A percentile compares a stretch with the other conserved stretches of the same genome.
phyloP scores from a whole-genome alignment of 805 yeast genomes.

The Candida methanosorbosa region DNA sequence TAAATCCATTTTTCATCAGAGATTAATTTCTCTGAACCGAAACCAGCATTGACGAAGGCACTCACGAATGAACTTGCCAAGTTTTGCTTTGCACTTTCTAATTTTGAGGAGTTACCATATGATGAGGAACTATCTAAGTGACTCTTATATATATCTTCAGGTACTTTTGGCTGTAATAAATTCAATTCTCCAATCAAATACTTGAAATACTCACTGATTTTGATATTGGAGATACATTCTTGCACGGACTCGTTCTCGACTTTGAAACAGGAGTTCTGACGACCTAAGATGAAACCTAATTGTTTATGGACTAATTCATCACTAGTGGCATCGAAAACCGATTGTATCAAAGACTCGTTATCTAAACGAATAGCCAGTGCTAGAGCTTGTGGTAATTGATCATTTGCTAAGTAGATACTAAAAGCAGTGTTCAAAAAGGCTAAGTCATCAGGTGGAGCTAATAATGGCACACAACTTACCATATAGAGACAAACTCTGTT shows the following conservation, averaged over 20 bases:
- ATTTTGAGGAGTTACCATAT: conserved; percentile 44
- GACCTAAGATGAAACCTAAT: conserved; percentile 80
- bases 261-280: conserved; percentile 75
- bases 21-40: conserved; percentile 74
- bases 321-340: conserved; percentile 73
- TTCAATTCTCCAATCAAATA: conserved; percentile 84
- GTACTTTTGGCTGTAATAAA: conserved; percentile 80
- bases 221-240: conserved; percentile 74
- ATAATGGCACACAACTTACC: conserved; percentile 92
- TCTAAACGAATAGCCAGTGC: conserved; percentile 84
- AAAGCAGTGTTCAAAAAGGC: conserved; percentile 84
- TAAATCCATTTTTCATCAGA: conserved; percentile 78
- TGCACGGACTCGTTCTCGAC: conserved; percentile 68
- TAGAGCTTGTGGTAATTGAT: conserved; percentile 82
- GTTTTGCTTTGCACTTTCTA: conserved; percentile 92
- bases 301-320: conserved; percentile 78
- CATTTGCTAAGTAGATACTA: conserved; percentile 70
- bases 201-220: conserved; percentile 67
- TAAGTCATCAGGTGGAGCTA: conserved; percentile 91
- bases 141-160: conserved; percentile 89
- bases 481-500: conserved; percentile 89
- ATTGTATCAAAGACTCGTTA: conserved; percentile 64
- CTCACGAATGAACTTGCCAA: conserved; percentile 93
- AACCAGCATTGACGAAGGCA: conserved; percentile 86
- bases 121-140: conserved; percentile 67